A percentile compares a stretch with the other conserved stretches of the same genome.
Conservation (phyloP, 1,284 basidiomycete genomes). For the Marasmius fiardii region DNA sequence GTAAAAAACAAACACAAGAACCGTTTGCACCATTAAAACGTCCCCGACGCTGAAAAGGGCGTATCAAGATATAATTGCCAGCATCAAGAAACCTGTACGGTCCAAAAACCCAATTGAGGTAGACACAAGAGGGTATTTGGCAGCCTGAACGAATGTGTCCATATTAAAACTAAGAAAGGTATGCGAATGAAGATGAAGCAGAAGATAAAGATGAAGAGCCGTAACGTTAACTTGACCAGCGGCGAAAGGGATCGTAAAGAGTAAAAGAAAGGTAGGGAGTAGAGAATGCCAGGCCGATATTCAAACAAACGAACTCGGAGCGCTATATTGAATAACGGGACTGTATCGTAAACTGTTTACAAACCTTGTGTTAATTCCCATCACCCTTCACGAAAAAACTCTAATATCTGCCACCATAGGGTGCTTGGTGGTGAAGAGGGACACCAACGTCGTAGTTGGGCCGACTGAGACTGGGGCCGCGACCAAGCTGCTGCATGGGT, state of each 20-base stretch:
- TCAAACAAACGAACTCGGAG: background rate
- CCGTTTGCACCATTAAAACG: background rate
- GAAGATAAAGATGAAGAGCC: constrained; percentile 1
- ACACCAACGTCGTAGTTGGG: constrained; percentile 48
- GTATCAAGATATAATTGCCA: background rate
- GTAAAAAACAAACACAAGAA: background rate
- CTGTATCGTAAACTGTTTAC: background rate
- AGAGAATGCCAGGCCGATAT: constrained; percentile 22
- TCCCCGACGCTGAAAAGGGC: background rate
- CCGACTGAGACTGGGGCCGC: constrained; percentile 30
- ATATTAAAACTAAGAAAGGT: background rate
- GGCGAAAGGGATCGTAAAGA: constrained; percentile 18
- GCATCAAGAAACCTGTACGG: background rate
- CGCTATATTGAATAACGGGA: background rate
- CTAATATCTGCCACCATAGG: constrained; percentile 31
- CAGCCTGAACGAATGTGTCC: background rate
- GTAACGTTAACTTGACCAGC: constrained; percentile 23
- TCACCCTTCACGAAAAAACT: background rate
- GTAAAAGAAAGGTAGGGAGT: constrained; percentile 18
- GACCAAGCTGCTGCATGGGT: constrained; percentile 21
- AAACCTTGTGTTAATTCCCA: constrained; percentile 2
- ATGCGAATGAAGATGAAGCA: constrained; percentile 1
- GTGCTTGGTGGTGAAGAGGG: constrained; percentile 58
- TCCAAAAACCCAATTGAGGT: background rate
- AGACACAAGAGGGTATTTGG: background rate